Conservation (phyloP, 2,329 filamentous ascomycete species). For the Cordyceps farinosa region DNA sequence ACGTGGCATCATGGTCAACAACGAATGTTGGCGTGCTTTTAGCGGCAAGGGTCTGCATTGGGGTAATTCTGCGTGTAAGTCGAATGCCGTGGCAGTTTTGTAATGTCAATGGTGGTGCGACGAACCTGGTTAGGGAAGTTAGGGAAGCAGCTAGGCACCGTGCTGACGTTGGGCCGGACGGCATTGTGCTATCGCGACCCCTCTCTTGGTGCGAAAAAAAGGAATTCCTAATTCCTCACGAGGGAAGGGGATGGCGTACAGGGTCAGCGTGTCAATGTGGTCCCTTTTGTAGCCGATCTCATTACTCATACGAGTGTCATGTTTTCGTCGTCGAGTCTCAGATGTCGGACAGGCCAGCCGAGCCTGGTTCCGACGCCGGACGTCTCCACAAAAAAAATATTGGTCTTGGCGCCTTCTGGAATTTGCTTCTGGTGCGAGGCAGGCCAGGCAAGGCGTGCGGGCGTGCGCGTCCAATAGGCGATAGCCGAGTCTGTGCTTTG, state of each 20-base stretch:
- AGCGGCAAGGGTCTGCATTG: conserved; percentile 2
- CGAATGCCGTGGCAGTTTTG: conserved; percentile 1
- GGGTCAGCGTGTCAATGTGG: background rate
- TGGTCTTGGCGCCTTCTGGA: background rate
- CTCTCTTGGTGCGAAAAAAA: conserved; percentile 1
- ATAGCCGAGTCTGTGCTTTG: background rate
- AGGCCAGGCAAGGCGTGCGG: background rate
- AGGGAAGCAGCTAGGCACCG: background rate
- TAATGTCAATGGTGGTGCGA: conserved; percentile 3
- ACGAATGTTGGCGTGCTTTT: background rate
- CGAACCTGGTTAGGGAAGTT: conserved; percentile 1
- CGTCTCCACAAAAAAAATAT: background rate
- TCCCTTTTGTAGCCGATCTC: conserved; percentile 9
- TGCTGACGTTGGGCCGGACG: background rate
- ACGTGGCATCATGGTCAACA: background rate
- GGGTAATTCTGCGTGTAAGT: background rate
- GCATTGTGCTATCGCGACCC: conserved; percentile 13
- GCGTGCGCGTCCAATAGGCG: background rate
- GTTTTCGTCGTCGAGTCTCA: background rate
- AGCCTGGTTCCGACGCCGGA: conserved; percentile 13
- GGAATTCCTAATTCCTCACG: background rate
- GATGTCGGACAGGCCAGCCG: conserved; percentile 10
- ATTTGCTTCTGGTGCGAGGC: background rate
- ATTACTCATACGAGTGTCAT: conserved; percentile 18
- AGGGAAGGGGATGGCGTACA: background rate